Evolutionary conservation across 192 early-diverging fungal genomes (phyloP).

Genomic region (Chytriomyces sp.): DNA sequence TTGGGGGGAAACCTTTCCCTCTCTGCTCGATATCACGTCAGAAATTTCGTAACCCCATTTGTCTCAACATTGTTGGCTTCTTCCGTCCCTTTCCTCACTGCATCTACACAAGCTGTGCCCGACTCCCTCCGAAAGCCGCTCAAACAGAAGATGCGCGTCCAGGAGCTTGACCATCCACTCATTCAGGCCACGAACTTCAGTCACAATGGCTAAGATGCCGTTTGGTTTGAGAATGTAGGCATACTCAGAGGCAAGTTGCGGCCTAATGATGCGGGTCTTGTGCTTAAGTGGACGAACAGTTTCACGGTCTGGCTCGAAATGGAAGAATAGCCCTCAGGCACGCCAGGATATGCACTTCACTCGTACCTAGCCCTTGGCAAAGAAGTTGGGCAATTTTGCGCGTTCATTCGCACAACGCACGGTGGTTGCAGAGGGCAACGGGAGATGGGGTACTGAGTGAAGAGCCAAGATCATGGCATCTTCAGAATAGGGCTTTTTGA

Average conservation of each 20-base stretch:
- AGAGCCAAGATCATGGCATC: neutral
- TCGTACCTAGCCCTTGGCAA: constrained; percentile 88
- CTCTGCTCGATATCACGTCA: constrained; percentile 61
- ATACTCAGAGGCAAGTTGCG: constrained; percentile 89
- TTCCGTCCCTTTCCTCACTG: constrained; percentile 89
- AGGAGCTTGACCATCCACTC: constrained; percentile 90
- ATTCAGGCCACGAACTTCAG: constrained; percentile 78
- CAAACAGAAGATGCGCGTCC: constrained; percentile 92
- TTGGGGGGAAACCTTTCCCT: constrained; percentile 42
- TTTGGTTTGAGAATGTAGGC: constrained; percentile 89
- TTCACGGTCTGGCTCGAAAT: constrained; percentile 87
- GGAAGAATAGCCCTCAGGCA: too few relatives aligned
- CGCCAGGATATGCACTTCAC: too few relatives aligned
- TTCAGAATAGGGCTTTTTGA: neutral
- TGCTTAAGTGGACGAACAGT: constrained; percentile 99
- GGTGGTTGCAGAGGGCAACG: constrained; percentile 31
- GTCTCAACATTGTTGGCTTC: constrained; percentile 97
- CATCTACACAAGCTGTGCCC: constrained; percentile 80
- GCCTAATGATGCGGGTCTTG: constrained; percentile 94
- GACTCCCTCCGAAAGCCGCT: constrained; percentile 60
- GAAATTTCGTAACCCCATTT: constrained; percentile 92
- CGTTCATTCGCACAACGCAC: constrained; percentile 97
- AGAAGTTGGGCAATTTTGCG: constrained; percentile 99
- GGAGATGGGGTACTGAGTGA: constrained; percentile 1
- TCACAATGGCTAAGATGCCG: constrained; percentile 94